A percentile compares a stretch with the other conserved stretches of the same genome.
Evolutionary conservation across 441 rosid genomes (phyloP).

Genomic region (Erysimum cheiri): DNA sequence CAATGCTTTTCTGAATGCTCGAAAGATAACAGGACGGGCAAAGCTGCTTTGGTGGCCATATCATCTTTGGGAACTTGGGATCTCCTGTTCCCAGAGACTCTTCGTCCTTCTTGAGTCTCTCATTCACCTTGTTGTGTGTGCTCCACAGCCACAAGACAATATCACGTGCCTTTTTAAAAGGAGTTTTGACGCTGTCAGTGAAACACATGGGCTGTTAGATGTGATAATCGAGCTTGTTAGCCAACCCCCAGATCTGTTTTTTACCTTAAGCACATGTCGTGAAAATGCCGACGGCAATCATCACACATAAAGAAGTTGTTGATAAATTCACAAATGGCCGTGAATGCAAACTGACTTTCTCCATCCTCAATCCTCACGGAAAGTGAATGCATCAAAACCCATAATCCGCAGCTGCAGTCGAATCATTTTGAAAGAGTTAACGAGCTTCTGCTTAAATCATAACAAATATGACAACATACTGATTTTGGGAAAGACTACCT

Average conservation of each 20-base stretch:
- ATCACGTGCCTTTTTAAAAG: conserved; percentile 74
- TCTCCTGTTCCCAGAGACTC: conserved; percentile 79
- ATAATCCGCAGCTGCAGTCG: conserved; percentile 87
- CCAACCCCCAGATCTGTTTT: background rate
- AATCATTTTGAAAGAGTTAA: conserved; percentile 27
- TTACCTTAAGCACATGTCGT: conserved; percentile 93
- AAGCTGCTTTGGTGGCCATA: conserved; percentile 94
- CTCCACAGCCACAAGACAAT: conserved; percentile 92
- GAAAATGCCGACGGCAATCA: conserved; percentile 93
- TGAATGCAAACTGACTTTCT: conserved; percentile 87
- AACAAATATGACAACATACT: conserved; percentile 8
- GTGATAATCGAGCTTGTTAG: conserved; percentile 5
- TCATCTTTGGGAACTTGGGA: conserved; percentile 85
- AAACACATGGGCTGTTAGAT: conserved; percentile 32
- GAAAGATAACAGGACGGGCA: conserved; percentile 75
- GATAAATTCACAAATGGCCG: conserved; percentile 79
- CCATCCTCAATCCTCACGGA: conserved; percentile 87
- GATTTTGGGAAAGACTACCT: conserved; percentile 56
- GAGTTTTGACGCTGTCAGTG: conserved; percentile 64
- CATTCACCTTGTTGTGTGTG: conserved; percentile 85
- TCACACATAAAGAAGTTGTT: conserved; percentile 90
- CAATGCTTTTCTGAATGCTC: conserved; percentile 38
- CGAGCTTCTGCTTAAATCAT: background rate
- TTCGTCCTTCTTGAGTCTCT: conserved; percentile 82
- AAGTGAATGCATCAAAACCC: conserved; percentile 96